Evolutionary conservation across 2,329 filamentous ascomycete genomes (phyloP).

Genomic region (Monosporascus ibericus): DNA sequence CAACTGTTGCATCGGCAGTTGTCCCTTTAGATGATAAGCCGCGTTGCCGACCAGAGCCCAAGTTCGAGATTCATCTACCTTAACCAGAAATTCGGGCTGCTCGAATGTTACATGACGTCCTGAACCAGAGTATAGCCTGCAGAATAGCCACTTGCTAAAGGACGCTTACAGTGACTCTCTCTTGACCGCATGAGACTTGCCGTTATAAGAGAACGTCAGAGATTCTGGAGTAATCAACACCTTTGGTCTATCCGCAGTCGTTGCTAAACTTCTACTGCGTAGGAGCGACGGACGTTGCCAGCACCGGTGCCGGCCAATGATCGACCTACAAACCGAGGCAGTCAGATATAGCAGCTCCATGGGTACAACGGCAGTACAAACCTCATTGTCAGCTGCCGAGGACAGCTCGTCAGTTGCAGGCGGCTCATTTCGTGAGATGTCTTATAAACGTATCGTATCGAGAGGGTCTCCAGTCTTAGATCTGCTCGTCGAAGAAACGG

Average conservation of each 20-base stretch:
- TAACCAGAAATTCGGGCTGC: constrained; percentile 34
- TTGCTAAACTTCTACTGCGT: constrained; percentile 7
- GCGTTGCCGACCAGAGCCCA: not conserved
- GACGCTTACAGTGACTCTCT: constrained; percentile 16
- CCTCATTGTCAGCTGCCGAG: not conserved
- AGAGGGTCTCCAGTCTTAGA: no score
- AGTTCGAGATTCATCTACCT: constrained; percentile 20
- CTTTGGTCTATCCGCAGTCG: constrained; percentile 6
- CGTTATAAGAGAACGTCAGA: constrained; percentile 8
- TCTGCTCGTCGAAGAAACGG: no score
- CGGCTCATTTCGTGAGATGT: not conserved
- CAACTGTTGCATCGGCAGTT: constrained; percentile 66
- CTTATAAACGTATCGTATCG: not conserved
- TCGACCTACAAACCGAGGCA: constrained; percentile 6
- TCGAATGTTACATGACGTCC: constrained; percentile 6
- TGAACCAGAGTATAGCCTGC: not conserved
- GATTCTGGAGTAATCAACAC: constrained; percentile 9
- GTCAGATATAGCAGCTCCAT: not conserved
- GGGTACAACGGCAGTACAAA: not conserved
- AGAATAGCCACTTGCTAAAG: not conserved
- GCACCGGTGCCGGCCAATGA: not conserved
- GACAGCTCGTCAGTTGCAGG: not conserved
- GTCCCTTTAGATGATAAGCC: constrained; percentile 43
- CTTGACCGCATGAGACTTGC: constrained; percentile 5
- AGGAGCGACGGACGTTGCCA: constrained; percentile 1